A percentile compares a stretch with the other conserved stretches of the same genome.
Conservation (phyloP, 176 grass and related monocot genomes). For the Juncus inflexus region DNA sequence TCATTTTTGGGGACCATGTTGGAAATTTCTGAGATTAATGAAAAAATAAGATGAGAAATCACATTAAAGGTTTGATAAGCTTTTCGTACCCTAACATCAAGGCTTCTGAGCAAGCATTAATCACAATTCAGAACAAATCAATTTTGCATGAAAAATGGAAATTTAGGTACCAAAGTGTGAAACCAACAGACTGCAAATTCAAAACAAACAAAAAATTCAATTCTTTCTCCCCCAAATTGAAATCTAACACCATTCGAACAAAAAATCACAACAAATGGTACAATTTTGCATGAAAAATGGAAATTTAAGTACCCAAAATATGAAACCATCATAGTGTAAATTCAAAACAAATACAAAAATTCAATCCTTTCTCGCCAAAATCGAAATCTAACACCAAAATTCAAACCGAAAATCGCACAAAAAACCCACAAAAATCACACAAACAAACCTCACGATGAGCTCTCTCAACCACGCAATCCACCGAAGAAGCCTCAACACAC, state of each 20-base stretch:
- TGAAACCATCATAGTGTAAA: too few species aligned
- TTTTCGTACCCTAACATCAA: too few species aligned
- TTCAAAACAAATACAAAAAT: background rate
- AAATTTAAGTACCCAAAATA: background rate
- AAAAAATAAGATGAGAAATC: too few species aligned
- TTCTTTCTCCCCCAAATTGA: constrained; percentile 10
- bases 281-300: background rate
- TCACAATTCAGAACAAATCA: background rate
- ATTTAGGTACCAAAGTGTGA: background rate
- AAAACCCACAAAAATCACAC: constrained; percentile 1
- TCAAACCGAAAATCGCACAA: background rate
- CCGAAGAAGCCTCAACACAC: constrained; percentile 80
- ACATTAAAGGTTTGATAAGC: too few species aligned
- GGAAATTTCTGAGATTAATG: too few species aligned
- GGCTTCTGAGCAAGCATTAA: background rate
- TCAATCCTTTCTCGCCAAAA: constrained; percentile 11
- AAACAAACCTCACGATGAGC: constrained; percentile 53
- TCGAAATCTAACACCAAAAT: background rate
- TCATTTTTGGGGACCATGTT: too few species aligned
- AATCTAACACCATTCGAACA: background rate
- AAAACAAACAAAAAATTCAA: background rate
- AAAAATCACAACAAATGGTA: background rate
- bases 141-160: background rate
- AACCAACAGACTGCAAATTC: background rate
- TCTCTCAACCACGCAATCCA: constrained; percentile 86